Base-by-base conservation (phyloP, 164 flowering plant species). In the Cinnamomum chago region DNA sequence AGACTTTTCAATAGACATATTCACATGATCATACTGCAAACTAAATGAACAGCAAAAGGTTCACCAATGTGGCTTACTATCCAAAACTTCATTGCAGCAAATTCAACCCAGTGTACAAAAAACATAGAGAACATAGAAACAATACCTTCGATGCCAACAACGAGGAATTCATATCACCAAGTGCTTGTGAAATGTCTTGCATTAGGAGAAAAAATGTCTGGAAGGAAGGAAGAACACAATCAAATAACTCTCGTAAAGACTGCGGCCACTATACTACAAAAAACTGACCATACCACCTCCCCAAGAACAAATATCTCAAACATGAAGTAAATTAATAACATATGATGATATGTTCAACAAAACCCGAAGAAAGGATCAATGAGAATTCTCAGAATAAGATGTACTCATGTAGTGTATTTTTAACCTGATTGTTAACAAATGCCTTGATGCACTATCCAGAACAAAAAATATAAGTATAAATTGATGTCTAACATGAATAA, bases 171-270 rank as follows among this genome's bases (percentile, higher is more conserved):
- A 58, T 73, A 20, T 77, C 82, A 58, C 51, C 67, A 66, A 76
- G 65, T 17, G 72, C 73, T 74, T 85, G 84, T 65, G 76, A 76
- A 33, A 91, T 79, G 10, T 78, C 82, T 85, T 89, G 81, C 27
- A 88, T 76, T 27, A 95, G 79, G 75, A 78, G 77, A 69, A 79
- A 83, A 77, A 94, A 91, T 20, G 68, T 67, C 79, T 76, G 71
- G 18, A 60, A 68, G 47, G 9, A 22, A 50, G 20, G 50, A 77
- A 72, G 3, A 58, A 51, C 25, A 13, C 10, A 12, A 68, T 68
- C 14, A 68, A 68, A 40, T 28, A 40, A 47, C 52, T 35, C 55
- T n/a, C 52, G 4, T 28, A 33, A 18, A 62, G 66, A 33, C 40
- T 33, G 3, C 40, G 3, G 17, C 62, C 62, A 15, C 62, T 3